Base-by-base conservation (phyloP, 768 basidiomycete species). In the Mycena epipterygia region DNA sequence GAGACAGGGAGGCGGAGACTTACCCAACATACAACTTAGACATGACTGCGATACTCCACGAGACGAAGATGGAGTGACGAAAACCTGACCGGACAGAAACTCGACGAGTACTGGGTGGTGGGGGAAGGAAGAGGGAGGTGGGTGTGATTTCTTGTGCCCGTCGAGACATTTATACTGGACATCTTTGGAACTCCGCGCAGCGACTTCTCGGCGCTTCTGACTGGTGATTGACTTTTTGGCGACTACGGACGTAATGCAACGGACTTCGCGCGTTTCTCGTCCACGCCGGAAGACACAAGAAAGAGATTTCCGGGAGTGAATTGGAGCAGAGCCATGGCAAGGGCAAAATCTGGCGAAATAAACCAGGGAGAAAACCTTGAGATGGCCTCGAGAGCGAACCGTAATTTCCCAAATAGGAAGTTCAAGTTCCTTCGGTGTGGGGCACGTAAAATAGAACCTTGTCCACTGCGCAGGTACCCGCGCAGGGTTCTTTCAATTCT, bases 11-110 rank as follows among this genome's bases (percentile, higher is more conserved):
- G 17, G 13, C 3, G 9, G 17, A 30, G 30, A 70, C 67, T 30
- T 33, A 67, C 72, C 72, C 72, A 23, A 73, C 64, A 30, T 60
- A 73, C 41, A 73, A 58, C 63, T 73, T 73, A 53, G 62, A 69
- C 62, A 68, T 68, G 32, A 59, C 63, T 64, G 55, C 41, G 32
- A 57, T n/a, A 61, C 41, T 35, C 37, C 17, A 52, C 46, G 60
- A 69, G 32, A 56, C 44, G 7, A 17, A 52, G 32, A 35, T 51
- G 13, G 41, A 46, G 39, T 37, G 29, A 55, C 56, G 41, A 49
- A 37, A 52, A 59, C 32, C 48, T 63, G 9, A 58, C 51, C 59
- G 44, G 14, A 62, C 67, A 35, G 67, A 30, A 35, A 68, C 67
- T 46, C 41, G 48, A 59, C 30, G 37, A 21, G 19, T 51, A 46